These are phyloP conservation scores for Candida multigemmis DNA, from an alignment of 805 yeast genomes.

Conservation along the genomic window DNA sequence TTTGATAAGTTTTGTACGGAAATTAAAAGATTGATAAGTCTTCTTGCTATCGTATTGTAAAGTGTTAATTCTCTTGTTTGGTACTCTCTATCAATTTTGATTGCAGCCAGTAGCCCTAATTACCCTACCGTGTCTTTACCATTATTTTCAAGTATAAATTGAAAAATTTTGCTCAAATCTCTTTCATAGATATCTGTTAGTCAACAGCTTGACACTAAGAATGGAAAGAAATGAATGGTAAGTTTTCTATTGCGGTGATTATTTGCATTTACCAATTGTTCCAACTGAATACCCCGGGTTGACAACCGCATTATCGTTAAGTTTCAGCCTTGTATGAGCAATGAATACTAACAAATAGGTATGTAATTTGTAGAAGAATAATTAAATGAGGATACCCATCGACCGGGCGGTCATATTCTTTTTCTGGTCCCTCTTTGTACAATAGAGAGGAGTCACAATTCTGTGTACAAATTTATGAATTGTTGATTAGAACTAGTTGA, in stretches of 20 bases:
- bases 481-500: conserved; percentile 32
- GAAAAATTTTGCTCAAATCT: too few species aligned
- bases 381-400: conserved; percentile 33
- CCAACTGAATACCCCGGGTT: conserved; percentile 42
- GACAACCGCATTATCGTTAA: conserved; percentile 42
- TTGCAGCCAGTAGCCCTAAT: too few species aligned
- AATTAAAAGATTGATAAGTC: too few species aligned
- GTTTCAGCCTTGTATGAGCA: conserved; percentile 49
- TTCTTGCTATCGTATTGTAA: too few species aligned
- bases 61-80: too few species aligned
- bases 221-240: conserved; percentile 22
- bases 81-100: too few species aligned
- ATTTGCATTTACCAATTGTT: conserved; percentile 44
- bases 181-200: too few species aligned
- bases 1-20: too few species aligned
- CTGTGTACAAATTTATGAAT: conserved; percentile 38
- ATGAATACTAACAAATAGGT: conserved; percentile 12
- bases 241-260: conserved; percentile 30
- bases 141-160: too few species aligned
- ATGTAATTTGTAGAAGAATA: conserved; percentile 3
- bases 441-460: conserved; percentile 34
- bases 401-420: conserved; percentile 47
- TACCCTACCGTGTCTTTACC: too few species aligned
- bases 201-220: too few species aligned
- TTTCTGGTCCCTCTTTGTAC: conserved; percentile 31